Evolutionary conservation across 108 stramenopile species (phyloP).

Genomic region (Pseudonitzschia multistriata): DNA sequence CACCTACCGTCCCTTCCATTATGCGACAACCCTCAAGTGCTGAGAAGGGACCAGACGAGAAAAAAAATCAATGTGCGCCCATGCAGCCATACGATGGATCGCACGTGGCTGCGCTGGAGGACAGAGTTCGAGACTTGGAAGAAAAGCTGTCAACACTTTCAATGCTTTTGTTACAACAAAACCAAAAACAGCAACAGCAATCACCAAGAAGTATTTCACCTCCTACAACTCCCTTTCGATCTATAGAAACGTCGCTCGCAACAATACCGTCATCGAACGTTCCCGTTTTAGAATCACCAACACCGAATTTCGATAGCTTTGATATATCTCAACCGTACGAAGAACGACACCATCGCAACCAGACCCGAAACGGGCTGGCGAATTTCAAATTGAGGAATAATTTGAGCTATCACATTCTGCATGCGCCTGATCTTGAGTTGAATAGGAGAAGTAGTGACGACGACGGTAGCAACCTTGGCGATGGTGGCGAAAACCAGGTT

Average conservation of each 20-base stretch:
- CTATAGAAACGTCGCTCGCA: not conserved
- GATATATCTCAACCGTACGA: not conserved
- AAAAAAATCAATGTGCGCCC: not conserved
- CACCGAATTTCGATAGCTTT: not conserved
- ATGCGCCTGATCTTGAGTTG: not conserved
- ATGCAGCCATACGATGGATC: not conserved
- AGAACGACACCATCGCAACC: not conserved
- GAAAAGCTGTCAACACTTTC: conserved; percentile 44
- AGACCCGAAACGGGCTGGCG: not conserved
- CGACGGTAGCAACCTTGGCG: not conserved
- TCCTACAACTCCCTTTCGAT: conserved; percentile 5
- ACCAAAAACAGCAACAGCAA: not conserved
- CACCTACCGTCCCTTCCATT: not conserved
- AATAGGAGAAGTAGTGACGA: not conserved
- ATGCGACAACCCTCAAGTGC: not conserved
- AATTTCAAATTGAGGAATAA: not conserved
- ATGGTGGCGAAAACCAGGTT: not conserved
- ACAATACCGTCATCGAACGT: not conserved
- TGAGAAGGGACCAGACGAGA: not conserved
- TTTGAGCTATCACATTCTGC: conserved; percentile 7
- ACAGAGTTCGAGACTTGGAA: conserved; percentile 52
- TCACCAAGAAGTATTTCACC: not conserved
- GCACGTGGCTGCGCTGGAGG: conserved; percentile 32
- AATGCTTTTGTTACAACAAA: conserved; percentile 31
- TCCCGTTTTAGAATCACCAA: conserved; percentile 11